A percentile compares a stretch with the other conserved stretches of the same genome.
Evolutionary conservation across 2,329 filamentous ascomycete genomes (phyloP).

Genomic region (Davidsoniella virescens): DNA sequence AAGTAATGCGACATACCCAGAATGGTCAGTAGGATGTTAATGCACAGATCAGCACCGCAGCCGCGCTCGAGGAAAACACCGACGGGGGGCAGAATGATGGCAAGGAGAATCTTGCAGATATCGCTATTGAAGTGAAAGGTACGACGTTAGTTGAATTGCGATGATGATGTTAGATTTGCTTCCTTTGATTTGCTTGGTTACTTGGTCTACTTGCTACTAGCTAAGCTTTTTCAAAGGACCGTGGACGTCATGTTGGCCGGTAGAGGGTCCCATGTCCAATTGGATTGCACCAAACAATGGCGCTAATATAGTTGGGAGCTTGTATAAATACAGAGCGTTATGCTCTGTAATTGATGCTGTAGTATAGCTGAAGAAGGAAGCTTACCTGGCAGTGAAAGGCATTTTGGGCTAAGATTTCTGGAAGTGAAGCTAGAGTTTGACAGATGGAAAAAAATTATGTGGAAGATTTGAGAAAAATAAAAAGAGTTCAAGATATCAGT

Average conservation of each 20-base stretch:
- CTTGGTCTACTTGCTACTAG: too few relatives aligned
- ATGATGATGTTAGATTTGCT: too few relatives aligned
- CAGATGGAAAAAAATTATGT: background rate
- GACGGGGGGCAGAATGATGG: constrained; percentile 74
- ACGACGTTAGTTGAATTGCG: constrained; percentile 1
- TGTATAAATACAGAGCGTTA: background rate
- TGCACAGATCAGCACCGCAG: constrained; percentile 71
- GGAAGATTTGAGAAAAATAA: background rate
- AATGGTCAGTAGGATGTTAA: constrained; percentile 81
- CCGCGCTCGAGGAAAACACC: constrained; percentile 91
- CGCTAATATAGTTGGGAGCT: too few relatives aligned
- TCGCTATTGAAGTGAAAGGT: constrained; percentile 23
- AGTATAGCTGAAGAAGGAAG: too few relatives aligned
- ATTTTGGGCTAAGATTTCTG: constrained; percentile 24
- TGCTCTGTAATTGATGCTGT: too few relatives aligned
- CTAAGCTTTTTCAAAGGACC: background rate
- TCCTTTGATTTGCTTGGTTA: too few relatives aligned
- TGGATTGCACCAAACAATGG: too few relatives aligned
- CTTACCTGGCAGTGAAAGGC: constrained; percentile 44
- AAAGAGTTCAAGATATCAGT: background rate
- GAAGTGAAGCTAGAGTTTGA: background rate
- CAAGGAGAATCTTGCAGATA: constrained; percentile 60
- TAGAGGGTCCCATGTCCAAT: background rate
- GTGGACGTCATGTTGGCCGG: background rate
- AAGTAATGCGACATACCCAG: constrained; percentile 29